Evolutionary conservation across 352 stramenopile genomes (phyloP).

Genomic region (Phytophthora constricta): DNA sequence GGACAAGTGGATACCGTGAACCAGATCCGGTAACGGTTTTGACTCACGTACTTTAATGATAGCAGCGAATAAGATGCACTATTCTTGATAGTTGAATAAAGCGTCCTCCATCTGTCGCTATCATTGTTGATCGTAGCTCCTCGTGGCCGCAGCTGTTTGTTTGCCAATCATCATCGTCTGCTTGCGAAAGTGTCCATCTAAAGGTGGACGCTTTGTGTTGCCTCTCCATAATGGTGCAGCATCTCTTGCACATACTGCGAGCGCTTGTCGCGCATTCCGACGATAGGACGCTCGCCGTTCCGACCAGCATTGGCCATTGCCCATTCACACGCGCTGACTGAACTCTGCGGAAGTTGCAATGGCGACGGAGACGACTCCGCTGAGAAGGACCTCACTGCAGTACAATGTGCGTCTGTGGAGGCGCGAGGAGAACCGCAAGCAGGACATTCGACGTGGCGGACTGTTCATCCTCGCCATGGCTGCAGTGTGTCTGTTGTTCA

Average conservation of each 20-base stretch:
- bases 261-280: slow-evolving; percentile 11
- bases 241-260: slow-evolving; percentile 20
- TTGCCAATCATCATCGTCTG: slow-evolving; percentile 32
- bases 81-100: background rate
- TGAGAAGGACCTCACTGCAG: slow-evolving; percentile 35
- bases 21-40: slow-evolving; percentile 27
- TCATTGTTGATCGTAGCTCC: background rate
- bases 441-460: slow-evolving; percentile 32
- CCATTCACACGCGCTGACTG: background rate
- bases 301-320: background rate
- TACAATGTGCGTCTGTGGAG: slow-evolving; percentile 37
- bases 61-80: slow-evolving; percentile 8
- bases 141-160: slow-evolving; percentile 9
- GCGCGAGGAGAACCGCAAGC: slow-evolving; percentile 29
- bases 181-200: slow-evolving; percentile 19
- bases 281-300: slow-evolving; percentile 26
- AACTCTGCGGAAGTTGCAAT: background rate
- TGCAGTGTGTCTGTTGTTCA: slow-evolving; percentile 30
- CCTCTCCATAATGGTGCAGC: background rate
- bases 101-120: background rate
- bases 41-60: slow-evolving; percentile 24
- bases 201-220: slow-evolving; percentile 22
- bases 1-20: slow-evolving; percentile 6
- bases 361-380: slow-evolving; percentile 32
- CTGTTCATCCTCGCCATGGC: slow-evolving; percentile 33